phyloP scores from a whole-genome alignment of 176 grass and related monocot genomes.

The Thinopyrum elongatum region DNA sequence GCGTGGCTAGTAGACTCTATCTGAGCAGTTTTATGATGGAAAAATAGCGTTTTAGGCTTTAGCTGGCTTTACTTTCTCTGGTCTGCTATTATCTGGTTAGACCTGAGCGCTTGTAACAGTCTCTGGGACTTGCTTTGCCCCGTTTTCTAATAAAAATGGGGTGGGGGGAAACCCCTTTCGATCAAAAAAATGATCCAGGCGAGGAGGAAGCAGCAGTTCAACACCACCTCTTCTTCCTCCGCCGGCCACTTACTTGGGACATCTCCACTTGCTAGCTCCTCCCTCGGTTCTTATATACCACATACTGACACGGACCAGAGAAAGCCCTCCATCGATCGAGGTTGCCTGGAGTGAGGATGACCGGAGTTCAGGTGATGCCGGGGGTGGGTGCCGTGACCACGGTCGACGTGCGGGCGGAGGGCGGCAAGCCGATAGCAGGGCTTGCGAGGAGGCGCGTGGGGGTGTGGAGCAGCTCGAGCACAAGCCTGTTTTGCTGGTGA shows the following conservation, averaged over 20 bases:
- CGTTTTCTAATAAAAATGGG: no score
- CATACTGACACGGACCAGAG: no score
- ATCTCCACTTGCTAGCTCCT: no score
- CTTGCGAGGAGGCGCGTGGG: background rate
- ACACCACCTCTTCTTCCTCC: background rate
- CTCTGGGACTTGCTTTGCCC: no score
- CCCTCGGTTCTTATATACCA: background rate
- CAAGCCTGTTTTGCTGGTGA: conserved; percentile 18
- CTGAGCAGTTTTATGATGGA: no score
- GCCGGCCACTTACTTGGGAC: conserved; percentile 9
- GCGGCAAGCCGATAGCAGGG: background rate
- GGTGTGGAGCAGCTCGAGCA: background rate
- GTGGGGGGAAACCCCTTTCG: no score
- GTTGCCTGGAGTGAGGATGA: conserved; percentile 1
- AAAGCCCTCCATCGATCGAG: no score
- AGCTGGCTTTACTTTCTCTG: no score
- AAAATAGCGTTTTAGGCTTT: no score
- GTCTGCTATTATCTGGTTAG: no score
- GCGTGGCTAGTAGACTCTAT: no score
- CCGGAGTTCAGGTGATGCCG: conserved; percentile 39
- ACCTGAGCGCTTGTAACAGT: no score
- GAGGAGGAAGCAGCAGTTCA: conserved; percentile 8
- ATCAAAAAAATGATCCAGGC: background rate
- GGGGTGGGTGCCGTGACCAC: conserved; percentile 12
- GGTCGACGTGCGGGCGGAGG: conserved; percentile 19